phyloP scores from a whole-genome alignment of 2,329 filamentous ascomycete genomes.

The Ploettnerulaceae sp. region DNA sequence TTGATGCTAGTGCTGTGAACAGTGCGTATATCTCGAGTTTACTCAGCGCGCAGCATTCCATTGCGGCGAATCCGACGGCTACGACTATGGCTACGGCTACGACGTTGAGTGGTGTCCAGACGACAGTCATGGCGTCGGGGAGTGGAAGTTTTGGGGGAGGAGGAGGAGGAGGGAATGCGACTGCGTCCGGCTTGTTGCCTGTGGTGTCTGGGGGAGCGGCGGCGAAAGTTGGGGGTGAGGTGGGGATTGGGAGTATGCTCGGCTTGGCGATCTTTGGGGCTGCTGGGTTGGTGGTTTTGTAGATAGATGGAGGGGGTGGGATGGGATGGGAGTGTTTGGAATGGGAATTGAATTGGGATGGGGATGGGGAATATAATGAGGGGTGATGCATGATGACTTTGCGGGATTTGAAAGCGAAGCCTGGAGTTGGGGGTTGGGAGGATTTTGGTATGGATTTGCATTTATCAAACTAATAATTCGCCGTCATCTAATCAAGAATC shows the following conservation, averaged over 20 bases:
- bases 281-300: slow-evolving; percentile 9
- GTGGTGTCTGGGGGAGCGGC: slow-evolving; percentile 14
- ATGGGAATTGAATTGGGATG: slow-evolving; percentile 4
- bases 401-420: too few species aligned
- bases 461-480: too few species aligned
- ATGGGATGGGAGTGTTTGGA: neutral
- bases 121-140: too few species aligned
- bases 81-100: neutral
- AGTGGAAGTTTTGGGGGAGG: too few species aligned
- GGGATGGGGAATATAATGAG: neutral
- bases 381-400: too few species aligned
- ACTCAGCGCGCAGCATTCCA: neutral
- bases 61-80: neutral
- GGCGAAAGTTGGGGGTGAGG: neutral
- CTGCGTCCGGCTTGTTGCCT: slow-evolving; percentile 1
- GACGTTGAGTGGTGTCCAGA: neutral
- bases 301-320: neutral
- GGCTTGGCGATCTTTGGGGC: slow-evolving; percentile 11
- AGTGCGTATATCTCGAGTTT: neutral
- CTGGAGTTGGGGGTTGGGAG: too few species aligned
- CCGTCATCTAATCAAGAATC: too few species aligned
- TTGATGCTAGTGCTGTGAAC: too few species aligned
- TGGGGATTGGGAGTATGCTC: slow-evolving; percentile 1
- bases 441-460: too few species aligned
- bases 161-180: neutral